Percentiles rank a stretch among this genome's conserved stretches.
Evolutionary conservation across 1,284 basidiomycete species (phyloP).

Genomic region (Grifola frondosa): DNA sequence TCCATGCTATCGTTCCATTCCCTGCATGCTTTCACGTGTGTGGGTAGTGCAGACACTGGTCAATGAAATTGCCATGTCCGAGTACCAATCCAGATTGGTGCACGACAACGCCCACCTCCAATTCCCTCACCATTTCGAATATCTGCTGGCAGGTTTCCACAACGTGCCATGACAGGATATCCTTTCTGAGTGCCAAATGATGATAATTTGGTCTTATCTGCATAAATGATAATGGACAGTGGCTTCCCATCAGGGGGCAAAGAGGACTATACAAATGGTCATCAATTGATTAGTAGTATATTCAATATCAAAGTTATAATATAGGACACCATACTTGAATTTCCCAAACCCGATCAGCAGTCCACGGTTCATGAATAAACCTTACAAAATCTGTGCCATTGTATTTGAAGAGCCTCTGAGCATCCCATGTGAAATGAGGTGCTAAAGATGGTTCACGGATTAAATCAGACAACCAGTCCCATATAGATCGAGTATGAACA

Average conservation of each 20-base stretch:
- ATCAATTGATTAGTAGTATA: neutral
- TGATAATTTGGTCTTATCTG: conserved; percentile 45
- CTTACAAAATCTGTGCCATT: conserved; percentile 21
- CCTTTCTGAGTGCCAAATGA: conserved; percentile 42
- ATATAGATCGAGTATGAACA: conserved; percentile 18
- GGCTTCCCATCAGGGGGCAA: conserved; percentile 25
- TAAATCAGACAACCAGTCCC: conserved; percentile 28
- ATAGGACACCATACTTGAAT: conserved; percentile 25
- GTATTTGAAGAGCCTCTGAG: conserved; percentile 21
- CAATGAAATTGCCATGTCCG: too few relatives aligned
- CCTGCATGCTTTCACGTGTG: too few relatives aligned
- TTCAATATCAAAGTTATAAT: neutral
- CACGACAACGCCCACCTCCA: conserved; percentile 39
- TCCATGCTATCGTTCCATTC: too few relatives aligned
- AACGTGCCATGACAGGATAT: conserved; percentile 42
- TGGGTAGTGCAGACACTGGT: too few relatives aligned
- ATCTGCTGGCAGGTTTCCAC: conserved; percentile 36
- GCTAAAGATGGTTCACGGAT: conserved; percentile 23
- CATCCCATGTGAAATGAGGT: conserved; percentile 30
- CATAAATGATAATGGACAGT: conserved; percentile 37
- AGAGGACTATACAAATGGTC: conserved; percentile 3
- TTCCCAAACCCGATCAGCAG: conserved; percentile 27
- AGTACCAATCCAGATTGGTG: too few relatives aligned
- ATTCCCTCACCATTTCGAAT: conserved; percentile 38
- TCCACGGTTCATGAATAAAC: conserved; percentile 33